Conservation (phyloP, 768 basidiomycete genomes). For the Pholiota microspora region DNA sequence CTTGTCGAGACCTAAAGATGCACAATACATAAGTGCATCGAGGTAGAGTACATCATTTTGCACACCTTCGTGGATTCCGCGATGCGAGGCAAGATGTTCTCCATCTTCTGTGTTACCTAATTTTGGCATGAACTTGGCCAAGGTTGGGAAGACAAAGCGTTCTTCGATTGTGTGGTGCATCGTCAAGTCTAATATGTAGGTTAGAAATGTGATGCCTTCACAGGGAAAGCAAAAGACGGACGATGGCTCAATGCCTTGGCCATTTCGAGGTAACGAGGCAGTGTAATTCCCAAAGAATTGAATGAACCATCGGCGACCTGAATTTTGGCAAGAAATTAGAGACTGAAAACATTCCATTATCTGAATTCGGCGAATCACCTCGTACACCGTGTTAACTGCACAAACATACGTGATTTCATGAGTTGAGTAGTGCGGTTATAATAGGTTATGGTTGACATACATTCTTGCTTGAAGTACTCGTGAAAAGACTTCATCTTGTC, state of each 20-base stretch:
- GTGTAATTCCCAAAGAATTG: conserved; percentile 38
- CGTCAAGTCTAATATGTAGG: conserved; percentile 39
- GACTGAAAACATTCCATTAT: neutral
- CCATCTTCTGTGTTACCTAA: conserved; percentile 40
- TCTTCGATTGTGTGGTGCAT: conserved; percentile 59
- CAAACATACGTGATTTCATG: neutral
- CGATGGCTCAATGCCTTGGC: conserved; percentile 39
- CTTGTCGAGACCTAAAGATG: conserved; percentile 39
- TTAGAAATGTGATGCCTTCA: neutral
- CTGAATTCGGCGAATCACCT: conserved; percentile 24
- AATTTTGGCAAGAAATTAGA: neutral
- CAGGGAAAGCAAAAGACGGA: conserved; percentile 19
- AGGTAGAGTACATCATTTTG: neutral
- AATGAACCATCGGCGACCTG: conserved; percentile 56
- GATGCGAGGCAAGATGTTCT: conserved; percentile 47
- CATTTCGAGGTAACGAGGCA: conserved; percentile 38
- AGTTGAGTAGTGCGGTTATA: too few relatives aligned
- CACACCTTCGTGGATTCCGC: conserved; percentile 51
- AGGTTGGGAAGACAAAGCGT: conserved; percentile 46
- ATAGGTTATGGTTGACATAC: conserved; percentile 27
- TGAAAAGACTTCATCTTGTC: conserved; percentile 37
- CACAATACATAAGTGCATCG: neutral
- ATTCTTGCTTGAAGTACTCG: conserved; percentile 46
- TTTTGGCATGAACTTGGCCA: conserved; percentile 47
- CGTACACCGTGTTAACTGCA: conserved; percentile 43